Evolutionary conservation across 768 basidiomycete species (phyloP), one percentile per base, ranked within the genome.

Genomic region (Collybiopsis luxurians): DNA sequence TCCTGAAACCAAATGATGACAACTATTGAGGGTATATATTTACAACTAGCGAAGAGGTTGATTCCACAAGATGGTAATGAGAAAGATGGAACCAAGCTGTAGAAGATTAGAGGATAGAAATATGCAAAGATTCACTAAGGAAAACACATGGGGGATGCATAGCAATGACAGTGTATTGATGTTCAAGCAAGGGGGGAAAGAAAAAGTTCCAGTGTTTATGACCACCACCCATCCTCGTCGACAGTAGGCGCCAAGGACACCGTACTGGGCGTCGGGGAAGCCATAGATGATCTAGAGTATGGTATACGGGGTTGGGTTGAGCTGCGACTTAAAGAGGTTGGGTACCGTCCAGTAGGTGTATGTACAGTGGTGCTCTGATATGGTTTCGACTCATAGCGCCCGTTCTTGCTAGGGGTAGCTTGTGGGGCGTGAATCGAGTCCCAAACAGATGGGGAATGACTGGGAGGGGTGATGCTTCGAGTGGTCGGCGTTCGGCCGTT

Each of bases 161-260:
- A 50, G 30, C 30, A n/a, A 50, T 50, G 34, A 50, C n/a, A 6
- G 30, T 27, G 24, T 13, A 34, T 23, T 19, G 19, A 50, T 36
- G n/a, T n/a, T n/a, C n/a, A 31, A 31, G 49, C 6, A 42, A 42
- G 17, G 17, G 30, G 31, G 36, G n/a, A 13, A 23, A 36, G 6
- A 21, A 13, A 31, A 19, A 23, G 27, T 15, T 23, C 5, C 15
- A 44, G 28, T 11, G 5, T 23, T 73, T 75, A 90, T 63, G 75
- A 73, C 81, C 84, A 93, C 92, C 91, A 94, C 34, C 91, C 92
- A 46, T 93, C 86, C 1, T 84, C 77, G 40, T 82, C 83, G 57
- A 83, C 75, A 0, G 88, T 91, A 6, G 87, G 89, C 9, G 85
- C 79, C 27, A 81, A 75, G 21, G 89, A 90, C n/a, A 87, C 85